A percentile compares a stretch with the other conserved stretches of the same genome.
Conservation (phyloP, 1,284 basidiomycete genomes). For the Ceratobasidium sp. region DNA sequence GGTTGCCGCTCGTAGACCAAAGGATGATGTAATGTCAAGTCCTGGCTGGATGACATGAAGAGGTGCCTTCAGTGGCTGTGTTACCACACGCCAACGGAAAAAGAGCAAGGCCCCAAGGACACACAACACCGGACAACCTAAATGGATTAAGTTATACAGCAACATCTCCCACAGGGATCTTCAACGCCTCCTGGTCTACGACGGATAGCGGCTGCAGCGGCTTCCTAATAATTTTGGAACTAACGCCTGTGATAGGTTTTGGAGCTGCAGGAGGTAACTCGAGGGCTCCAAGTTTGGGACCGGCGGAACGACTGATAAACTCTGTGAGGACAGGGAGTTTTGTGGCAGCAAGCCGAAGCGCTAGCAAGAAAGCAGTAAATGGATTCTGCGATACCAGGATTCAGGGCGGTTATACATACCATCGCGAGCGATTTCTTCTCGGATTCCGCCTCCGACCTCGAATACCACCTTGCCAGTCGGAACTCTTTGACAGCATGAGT, state of each 20-base stretch:
- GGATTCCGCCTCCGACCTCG: conserved; percentile 90
- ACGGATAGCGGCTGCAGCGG: conserved; percentile 22
- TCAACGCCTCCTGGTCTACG: conserved; percentile 20
- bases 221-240: conserved; percentile 34
- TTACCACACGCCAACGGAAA: no score
- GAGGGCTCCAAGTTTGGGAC: conserved; percentile 80
- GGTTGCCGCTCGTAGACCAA: background rate
- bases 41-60: background rate
- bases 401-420: conserved; percentile 60
- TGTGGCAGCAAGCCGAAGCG: conserved; percentile 85
- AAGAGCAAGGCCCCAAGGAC: background rate
- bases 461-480: conserved; percentile 92
- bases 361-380: conserved; percentile 55
- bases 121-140: background rate
- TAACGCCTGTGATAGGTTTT: conserved; percentile 32
- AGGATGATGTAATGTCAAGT: background rate
- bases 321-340: conserved; percentile 91
- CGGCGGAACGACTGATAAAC: conserved; percentile 75
- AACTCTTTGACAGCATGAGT: conserved; percentile 61
- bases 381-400: conserved; percentile 8
- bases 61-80: background rate
- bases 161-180: conserved; percentile 33
- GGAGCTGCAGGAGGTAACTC: conserved; percentile 53
- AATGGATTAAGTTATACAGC: conserved; percentile 4
- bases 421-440: conserved; percentile 91